Base-by-base conservation (phyloP, 2,329 filamentous ascomycete genomes). In the Stachybotrys chlorohalonatus region DNA sequence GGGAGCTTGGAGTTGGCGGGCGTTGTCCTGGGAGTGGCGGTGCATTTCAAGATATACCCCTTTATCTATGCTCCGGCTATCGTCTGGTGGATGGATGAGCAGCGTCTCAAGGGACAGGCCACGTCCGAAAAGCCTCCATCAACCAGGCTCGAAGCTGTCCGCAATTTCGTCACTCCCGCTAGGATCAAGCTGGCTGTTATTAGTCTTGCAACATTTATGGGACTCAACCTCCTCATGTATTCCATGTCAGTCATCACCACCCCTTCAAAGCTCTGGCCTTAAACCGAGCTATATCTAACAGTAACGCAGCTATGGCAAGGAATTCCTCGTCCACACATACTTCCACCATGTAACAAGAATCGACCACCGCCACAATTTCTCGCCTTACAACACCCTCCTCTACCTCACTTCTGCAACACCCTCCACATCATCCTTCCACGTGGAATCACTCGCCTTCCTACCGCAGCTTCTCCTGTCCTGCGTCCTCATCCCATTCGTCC, bases 1-100 rank as follows among this genome's bases (percentile, higher is more conserved):
- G 78, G 77, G 52, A 75, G 76, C n/a, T 73, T 87, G 16, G 64
- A 71, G 1, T 67, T 95, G 8, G 87, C 91, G 0, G 93, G 89
- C 0, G 59, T 85, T 3, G 69, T 97, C 32, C 76, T 99, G 3
- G 94, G 94, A 0, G 72, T 96, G 31, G 84, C 84, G 1, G 92
- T 97, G 31, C 94, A 99, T 72, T 95, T 99, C 74, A 99, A 99
- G 78, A 97, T 99, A 57, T 99, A 99, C 65, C 94, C 94, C 0
- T 96, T 97, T 70, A 90, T 99, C 57, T 99, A 99, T 70, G 93
- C 89, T 2, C 83, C 86, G 0, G 85, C 87, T 3, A 85, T 94
- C 47, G 70, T 90, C 6, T 91, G 87, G 86, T 92, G 86, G 86
- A 83, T 93, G 73, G 87, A 89, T 60, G 73, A 72, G 3, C 77